These are phyloP conservation scores for Mitragyna speciosa DNA, from an alignment of 257 asterid species.

Conservation along the genomic window DNA sequence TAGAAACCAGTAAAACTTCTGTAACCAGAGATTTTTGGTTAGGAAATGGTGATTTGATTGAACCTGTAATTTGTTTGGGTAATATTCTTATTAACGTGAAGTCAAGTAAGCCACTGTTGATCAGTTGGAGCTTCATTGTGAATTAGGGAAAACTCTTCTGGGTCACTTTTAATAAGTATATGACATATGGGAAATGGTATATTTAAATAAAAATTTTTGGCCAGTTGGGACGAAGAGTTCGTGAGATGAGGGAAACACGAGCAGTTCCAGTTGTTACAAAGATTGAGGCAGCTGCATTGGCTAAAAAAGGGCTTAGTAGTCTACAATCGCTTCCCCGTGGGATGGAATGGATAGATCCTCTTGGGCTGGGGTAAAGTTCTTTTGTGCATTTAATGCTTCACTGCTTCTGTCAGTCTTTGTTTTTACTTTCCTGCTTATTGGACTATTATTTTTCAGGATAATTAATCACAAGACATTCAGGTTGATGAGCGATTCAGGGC, in stretches of 20 bases:
- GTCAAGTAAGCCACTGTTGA: neutral
- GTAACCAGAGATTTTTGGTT: neutral
- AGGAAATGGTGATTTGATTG: neutral
- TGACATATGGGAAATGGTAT: neutral
- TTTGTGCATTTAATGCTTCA: constrained; percentile 14
- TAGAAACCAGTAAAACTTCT: neutral
- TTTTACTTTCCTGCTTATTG: neutral
- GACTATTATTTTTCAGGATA: constrained; percentile 48
- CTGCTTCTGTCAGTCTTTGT: constrained; percentile 1
- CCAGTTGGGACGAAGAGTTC: constrained; percentile 88
- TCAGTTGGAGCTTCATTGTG: neutral
- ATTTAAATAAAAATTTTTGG: constrained; percentile 20
- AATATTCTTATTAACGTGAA: neutral
- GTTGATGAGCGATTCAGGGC: constrained; percentile 76
- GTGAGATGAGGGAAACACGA: constrained; percentile 94
- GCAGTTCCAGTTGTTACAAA: constrained; percentile 62
- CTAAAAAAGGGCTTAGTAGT: constrained; percentile 62
- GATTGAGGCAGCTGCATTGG: constrained; percentile 51
- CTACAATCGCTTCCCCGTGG: constrained; percentile 95
- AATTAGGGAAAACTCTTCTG: neutral
- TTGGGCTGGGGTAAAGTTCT: constrained; percentile 82
- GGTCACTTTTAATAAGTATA: neutral
- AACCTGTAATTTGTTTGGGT: neutral
- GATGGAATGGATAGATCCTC: constrained; percentile 98
- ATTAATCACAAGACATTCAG: constrained; percentile 84